Evolutionary conservation across 2,329 filamentous ascomycete species (phyloP), one percentile per base, ranked within the genome.

Genomic region (Colletotrichum lupini): DNA sequence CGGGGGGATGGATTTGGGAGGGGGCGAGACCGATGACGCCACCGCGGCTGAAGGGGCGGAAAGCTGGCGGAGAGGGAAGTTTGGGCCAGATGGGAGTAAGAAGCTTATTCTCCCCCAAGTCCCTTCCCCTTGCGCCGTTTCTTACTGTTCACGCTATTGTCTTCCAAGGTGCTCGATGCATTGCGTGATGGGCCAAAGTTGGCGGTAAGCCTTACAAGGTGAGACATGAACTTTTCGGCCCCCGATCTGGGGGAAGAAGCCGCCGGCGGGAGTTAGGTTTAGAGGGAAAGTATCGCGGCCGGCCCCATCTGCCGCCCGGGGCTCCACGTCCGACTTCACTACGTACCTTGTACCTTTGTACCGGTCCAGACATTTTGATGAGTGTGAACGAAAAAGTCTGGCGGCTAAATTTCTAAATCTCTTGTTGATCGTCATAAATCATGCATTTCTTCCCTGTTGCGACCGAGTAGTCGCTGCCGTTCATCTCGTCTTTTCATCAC

Each of bases 191-290:
- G 42, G 42, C 19, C 7, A 49, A 8, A 58, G n/a, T 8, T 22
- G 22, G 22, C 49, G 26, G n/a, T 9, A 24, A 72, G 53, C 65
- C 65, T 32, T 60, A 64, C 37, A 32, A 19, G 26, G 49, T 72
- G 69, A 72, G 69, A 72, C 69, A 42, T 42, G 16, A 63, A 53
- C 9, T 63, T 49, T 49, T 60, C 70, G 70, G 59, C 59, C 53
- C 69, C 66, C 66, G 59, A 72, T 72, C 70, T 64, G 9, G 55
- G 58, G 58, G 61, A 2, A 42, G 37, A 42, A 42, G 37, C 37
- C 37, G 37, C 37, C 37, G 16, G 37, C 37, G 37, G 37, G 37
- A 42, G 30, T 32, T 11, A 19, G 8, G 14, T 19, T 49, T 49
- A 49, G 42, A 35, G 42, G 42, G 42, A n/a, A 49, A 22, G 7